A percentile compares a stretch with the other conserved stretches of the same genome.
Conservation (phyloP, 108 stramenopile genomes). For the Cyclotella choctawhatcheeana region DNA sequence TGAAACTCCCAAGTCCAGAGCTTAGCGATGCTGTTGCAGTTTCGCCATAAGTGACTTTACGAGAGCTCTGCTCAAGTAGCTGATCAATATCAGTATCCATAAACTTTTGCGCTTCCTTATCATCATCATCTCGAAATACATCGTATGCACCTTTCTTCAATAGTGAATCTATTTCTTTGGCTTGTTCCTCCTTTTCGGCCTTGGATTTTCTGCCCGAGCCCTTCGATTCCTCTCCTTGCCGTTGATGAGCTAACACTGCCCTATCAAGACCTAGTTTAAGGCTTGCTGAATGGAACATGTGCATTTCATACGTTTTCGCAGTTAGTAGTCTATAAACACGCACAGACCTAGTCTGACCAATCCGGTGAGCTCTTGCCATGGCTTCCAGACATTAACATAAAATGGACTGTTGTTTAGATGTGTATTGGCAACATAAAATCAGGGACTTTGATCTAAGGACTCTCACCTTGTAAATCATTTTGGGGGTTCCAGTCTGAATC, state of each 20-base stretch:
- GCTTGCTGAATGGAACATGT: conserved; percentile 97
- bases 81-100: conserved; percentile 93
- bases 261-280: conserved; percentile 96
- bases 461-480: conserved; percentile 15
- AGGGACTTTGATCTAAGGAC: neutral
- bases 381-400: conserved; percentile 87
- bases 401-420: too few relatives aligned
- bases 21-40: conserved; percentile 59
- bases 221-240: conserved; percentile 65
- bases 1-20: conserved; percentile 83
- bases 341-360: conserved; percentile 89
- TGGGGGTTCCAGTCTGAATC: conserved; percentile 81
- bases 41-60: conserved; percentile 82
- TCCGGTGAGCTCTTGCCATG: conserved; percentile 96
- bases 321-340: conserved; percentile 90
- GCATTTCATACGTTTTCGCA: conserved; percentile 96
- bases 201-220: conserved; percentile 60
- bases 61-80: conserved; percentile 78
- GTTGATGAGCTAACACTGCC: conserved; percentile 92
- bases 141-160: conserved; percentile 91
- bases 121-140: conserved; percentile 84
- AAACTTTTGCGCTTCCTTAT: conserved; percentile 81
- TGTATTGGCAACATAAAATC: neutral
- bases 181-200: conserved; percentile 71
- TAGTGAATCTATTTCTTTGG: conserved; percentile 81